These are phyloP conservation scores for Hypericum androsaemum DNA, from an alignment of 345 rosid species.

Conservation along the genomic window DNA sequence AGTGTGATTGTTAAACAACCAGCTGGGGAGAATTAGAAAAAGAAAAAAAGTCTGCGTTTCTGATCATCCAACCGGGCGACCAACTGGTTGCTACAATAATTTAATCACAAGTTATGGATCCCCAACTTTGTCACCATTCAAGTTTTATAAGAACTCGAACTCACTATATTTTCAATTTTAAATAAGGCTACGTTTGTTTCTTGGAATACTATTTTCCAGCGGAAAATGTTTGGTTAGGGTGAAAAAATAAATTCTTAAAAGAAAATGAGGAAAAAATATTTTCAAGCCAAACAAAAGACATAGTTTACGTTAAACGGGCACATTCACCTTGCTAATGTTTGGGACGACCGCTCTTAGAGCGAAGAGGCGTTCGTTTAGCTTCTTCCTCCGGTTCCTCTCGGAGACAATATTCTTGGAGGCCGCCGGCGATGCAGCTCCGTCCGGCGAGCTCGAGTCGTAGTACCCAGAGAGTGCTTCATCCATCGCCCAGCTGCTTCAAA, in stretches of 20 bases:
- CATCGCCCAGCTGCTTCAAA: constrained; percentile 35
- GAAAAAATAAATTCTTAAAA: neutral
- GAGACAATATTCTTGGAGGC: constrained; percentile 85
- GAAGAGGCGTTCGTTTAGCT: constrained; percentile 76
- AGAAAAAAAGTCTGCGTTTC: no score
- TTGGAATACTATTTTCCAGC: no score
- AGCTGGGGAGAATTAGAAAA: no score
- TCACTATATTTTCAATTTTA: no score
- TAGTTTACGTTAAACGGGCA: constrained; percentile 16
- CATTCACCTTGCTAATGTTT: constrained; percentile 68
- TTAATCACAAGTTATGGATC: no score
- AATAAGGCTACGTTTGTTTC: no score
- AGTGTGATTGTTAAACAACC: no score
- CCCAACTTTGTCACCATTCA: no score
- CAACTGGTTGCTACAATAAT: no score
- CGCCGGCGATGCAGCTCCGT: constrained; percentile 63
- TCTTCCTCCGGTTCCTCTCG: constrained; percentile 83
- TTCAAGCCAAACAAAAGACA: neutral
- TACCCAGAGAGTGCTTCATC: constrained; percentile 51
- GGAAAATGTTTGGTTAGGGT: no score
- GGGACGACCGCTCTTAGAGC: constrained; percentile 95
- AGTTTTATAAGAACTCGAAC: no score
- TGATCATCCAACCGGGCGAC: no score
- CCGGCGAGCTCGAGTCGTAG: constrained; percentile 93
- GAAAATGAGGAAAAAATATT: neutral